Conservation (phyloP, 1,139 yeast genomes). For the Meyerozyma smithsonii region DNA sequence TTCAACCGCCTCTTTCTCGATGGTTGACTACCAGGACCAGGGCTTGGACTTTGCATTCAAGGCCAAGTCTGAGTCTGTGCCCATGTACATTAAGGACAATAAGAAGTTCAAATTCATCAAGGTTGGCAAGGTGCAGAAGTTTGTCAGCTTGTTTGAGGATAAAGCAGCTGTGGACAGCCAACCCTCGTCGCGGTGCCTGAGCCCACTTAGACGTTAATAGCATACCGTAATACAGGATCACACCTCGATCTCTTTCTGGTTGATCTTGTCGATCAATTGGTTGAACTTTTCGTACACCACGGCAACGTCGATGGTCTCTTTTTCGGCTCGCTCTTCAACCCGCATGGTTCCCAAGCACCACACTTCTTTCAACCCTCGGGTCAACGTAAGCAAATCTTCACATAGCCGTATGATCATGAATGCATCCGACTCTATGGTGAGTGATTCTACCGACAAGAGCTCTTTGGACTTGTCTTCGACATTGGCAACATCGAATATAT, state of each 20-base stretch:
- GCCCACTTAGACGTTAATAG: constrained; percentile 5
- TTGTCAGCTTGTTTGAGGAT: constrained; percentile 43
- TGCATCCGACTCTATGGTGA: constrained; percentile 53
- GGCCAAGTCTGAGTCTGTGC: constrained; percentile 27
- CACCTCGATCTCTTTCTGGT: constrained; percentile 11
- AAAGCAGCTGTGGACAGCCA: constrained; percentile 18
- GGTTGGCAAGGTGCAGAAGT: constrained; percentile 47
- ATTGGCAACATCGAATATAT: constrained; percentile 39
- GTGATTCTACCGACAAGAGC: constrained; percentile 48
- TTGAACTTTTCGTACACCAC: constrained; percentile 35
- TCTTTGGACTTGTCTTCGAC: constrained; percentile 47
- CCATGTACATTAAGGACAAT: constrained; percentile 38
- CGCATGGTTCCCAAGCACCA: constrained; percentile 56
- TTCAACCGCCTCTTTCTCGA: constrained; percentile 19
- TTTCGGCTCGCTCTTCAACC: constrained; percentile 17
- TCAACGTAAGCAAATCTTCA: constrained; percentile 47
- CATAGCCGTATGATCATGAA: constrained; percentile 47
- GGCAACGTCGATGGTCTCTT: constrained; percentile 18
- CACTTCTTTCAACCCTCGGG: constrained; percentile 47
- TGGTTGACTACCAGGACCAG: constrained; percentile 13
- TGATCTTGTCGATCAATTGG: constrained; percentile 34
- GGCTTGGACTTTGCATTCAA: constrained; percentile 32
- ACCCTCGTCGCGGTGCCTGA: constrained; percentile 5
- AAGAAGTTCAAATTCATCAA: constrained; percentile 44
- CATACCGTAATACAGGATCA: neutral